Conservation (phyloP, 1,284 basidiomycete genomes). For the Wallemia hederae region DNA sequence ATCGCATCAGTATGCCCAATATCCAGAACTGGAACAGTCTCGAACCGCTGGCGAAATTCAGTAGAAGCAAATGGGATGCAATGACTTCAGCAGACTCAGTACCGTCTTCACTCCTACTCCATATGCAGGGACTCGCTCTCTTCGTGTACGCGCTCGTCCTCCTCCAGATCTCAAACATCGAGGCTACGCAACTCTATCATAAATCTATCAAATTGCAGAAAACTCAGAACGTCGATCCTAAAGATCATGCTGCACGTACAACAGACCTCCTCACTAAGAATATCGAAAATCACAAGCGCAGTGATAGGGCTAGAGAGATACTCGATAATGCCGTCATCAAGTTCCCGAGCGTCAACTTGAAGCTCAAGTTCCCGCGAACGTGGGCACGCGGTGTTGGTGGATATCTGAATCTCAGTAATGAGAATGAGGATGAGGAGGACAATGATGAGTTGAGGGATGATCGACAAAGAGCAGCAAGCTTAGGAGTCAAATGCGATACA, state of each 20-base stretch:
- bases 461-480: neutral
- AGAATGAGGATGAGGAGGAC: neutral
- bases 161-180: neutral
- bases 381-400: neutral
- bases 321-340: neutral
- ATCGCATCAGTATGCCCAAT: neutral
- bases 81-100: neutral
- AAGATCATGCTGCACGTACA: neutral
- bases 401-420: neutral
- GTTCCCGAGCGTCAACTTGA: neutral
- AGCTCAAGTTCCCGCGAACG: neutral
- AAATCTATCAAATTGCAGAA: neutral
- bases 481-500: neutral
- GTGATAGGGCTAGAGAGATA: neutral
- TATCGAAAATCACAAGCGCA: neutral
- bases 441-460: neutral
- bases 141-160: neutral
- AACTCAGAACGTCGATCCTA: neutral
- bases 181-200: neutral
- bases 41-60: neutral
- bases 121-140: neutral
- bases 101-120: neutral
- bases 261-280: neutral
- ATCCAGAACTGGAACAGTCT: neutral
- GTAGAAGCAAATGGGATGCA: neutral